Base-by-base conservation (phyloP, 2,329 filamentous ascomycete species). In the Dendrostoma leiphaemia region DNA sequence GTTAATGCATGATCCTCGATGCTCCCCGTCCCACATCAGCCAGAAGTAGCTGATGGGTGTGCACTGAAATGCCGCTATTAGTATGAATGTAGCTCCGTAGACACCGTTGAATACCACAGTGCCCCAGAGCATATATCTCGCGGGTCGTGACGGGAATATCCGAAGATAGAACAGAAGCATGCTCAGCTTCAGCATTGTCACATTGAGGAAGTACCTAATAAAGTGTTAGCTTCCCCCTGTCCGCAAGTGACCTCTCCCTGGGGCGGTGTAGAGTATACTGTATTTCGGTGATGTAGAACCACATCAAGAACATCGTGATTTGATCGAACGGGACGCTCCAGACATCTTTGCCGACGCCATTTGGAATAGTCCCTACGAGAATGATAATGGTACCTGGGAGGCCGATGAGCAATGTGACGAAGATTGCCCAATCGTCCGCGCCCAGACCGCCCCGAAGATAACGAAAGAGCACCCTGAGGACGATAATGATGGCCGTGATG, bases 1-100 rank as follows among this genome's bases (percentile, higher is more conserved):
- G 37, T 78, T 64, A 48, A 75, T 62, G 53, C 77, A 79, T 4
- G 47, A 63, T 2, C 76, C 76, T 1, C 61, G 32, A 3, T 71
- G 67, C 17, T 71, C 63, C 0, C 69, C 70, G 13, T 74, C 70
- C 73, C 74, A 78, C 9, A 64, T 63, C 1, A 58, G 63, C 75
- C 75, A 78, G 53, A 70, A 71, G 35, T 66, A 73, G 4, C 54
- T 57, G 1, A 77, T 62, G 0, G 75, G 74, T 1, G 61, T 64
- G 48, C 74, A 76, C 32, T 75, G 67, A 7, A 74, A 69, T 1
- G 71, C 63, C 4, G 61, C 64, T 2, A 64, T 58, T 1, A 73
- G 45, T 1, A 66, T 52, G 43, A 74, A 76, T 0, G 62, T 51
- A 1, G 67, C 24, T 1, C 68, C 68, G 10, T 40, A 48, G 12